Base-by-base conservation (phyloP, 345 rosid species). In the Dovyalis caffra region DNA sequence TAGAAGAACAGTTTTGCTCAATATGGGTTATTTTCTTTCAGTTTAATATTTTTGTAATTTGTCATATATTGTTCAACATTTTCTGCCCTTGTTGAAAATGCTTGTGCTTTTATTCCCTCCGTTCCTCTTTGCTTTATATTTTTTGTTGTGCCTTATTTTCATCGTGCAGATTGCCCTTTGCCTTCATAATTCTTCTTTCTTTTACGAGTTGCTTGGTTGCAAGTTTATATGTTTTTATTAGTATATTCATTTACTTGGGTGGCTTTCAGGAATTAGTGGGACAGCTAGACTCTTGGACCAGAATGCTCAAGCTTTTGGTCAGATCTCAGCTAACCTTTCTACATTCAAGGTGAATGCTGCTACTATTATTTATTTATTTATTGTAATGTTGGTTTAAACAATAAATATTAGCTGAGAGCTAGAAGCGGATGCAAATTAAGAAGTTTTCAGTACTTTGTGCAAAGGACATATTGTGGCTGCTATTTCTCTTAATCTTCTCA, bases 271-370 rank as follows among this genome's bases (percentile, higher is more conserved):
- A 83, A 77, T 86, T 74, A 86, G 87, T 76, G 88, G 92, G 28
- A 73, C 82, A 60, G 77, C 88, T 28, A 80, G 84, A 81, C 92
- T 88, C 33, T 83, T 96, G 83, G 91, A 93, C 75, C 91, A 93
- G 79, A 96, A 92, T 81, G 81, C 76, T 74, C 87, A 83, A 80
- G 87, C 90, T 51, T 85, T 96, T 79, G 83, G 74, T 82, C 90
- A 85, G 80, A 96, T 96, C 75, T 76, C 86, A 79, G 83, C 88
- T 64, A 96, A 96, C 79, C 89, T 93, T 82, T 89, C 90, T 78
- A 74, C 76, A 35, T 80, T 83, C 75, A 90, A 92, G 90, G 99
- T 90, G 84, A 86, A 64, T 76, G 68, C 67, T 21, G 14, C 11
- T 56, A n/a, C n/a, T n/a, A n/a, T n/a, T n/a, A n/a, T n/a, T n/a